Evolutionary conservation across 106 monocot genomes (phyloP), one percentile per base, ranked within the genome.

Genomic region (Iris macrosiphon): DNA sequence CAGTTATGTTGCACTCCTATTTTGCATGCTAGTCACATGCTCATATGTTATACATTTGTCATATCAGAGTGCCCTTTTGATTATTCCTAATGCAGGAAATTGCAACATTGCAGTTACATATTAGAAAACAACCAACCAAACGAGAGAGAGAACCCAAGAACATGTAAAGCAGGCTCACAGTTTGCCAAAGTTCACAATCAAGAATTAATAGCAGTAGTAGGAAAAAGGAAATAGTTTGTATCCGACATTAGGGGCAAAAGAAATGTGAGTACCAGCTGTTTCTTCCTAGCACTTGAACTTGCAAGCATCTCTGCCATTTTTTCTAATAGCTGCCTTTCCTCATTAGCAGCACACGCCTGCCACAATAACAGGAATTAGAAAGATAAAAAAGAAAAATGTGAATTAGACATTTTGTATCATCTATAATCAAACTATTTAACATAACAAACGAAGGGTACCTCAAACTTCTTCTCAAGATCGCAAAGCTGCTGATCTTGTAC

Each of bases 391-490:
- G 0, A 18, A 60, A n/a, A n/a, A n/a, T n/a, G n/a, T n/a, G n/a
- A n/a, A n/a, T n/a, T n/a, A n/a, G n/a, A n/a, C n/a, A n/a, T 10
- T n/a, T 31, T 1, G 39, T 49, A n/a, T n/a, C n/a, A n/a, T n/a
- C n/a, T n/a, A n/a, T n/a, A 26, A 60, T 45, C 13, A 61, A 60
- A 35, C 13, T 55, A 26, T 37, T 26, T 28, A 38, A 9, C 24
- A 53, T 1, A 31, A 2, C 4, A 42, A 41, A 26, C 23, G 4
- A 42, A 8, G 50, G 45, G 47, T 40, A 90, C 96, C 86, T 98
- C 96, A 69, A 98, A 98, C 35, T 98, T 98, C 64, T 64, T 90
- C 62, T 98, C 96, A 65, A 98, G 90, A 31, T 98, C 90, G 60
- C 47, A 63, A 6, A 98, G 80, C 60, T 77, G 82, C 64, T 59